Conservation (phyloP, 305 asterid genomes). For the Petunia hybrid region DNA sequence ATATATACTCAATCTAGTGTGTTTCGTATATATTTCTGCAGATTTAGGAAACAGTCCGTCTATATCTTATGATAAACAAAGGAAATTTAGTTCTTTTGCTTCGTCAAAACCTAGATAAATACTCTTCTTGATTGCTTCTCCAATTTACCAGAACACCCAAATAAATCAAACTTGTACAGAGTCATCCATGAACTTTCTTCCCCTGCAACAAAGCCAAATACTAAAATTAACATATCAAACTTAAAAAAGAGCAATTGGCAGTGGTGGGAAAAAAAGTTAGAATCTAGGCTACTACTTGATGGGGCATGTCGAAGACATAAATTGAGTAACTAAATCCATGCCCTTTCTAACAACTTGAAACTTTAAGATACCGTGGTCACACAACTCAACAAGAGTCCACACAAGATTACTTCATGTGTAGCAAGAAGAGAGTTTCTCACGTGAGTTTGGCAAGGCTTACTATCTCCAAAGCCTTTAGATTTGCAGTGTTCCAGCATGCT, state of each 20-base stretch:
- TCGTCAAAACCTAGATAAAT: not conserved
- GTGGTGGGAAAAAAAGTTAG: no score
- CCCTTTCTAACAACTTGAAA: no score
- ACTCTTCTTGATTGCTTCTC: not conserved
- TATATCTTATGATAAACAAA: not conserved
- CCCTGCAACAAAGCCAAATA: conserved; percentile 28
- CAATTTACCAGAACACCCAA: not conserved
- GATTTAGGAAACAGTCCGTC: not conserved
- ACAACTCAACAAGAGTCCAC: not conserved
- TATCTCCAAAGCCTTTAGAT: conserved; percentile 38
- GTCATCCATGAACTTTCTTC: conserved; percentile 30
- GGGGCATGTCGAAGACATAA: no score
- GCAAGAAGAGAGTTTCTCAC: conserved; percentile 29
- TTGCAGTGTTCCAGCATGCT: conserved; percentile 25
- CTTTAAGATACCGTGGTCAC: no score
- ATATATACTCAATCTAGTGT: not conserved
- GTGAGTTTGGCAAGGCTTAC: conserved; percentile 27
- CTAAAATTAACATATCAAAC: not conserved
- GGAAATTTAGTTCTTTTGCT: not conserved
- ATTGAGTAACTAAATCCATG: no score
- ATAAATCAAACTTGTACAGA: not conserved
- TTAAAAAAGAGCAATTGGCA: no score
- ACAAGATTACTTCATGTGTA: not conserved
- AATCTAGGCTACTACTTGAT: no score
- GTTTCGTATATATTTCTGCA: not conserved